Percentiles rank a stretch among this genome's conserved stretches.
Evolutionary conservation across 495 filamentous ascomycete species (phyloP).

Genomic region (Lasiosphaeriaceae sp.): DNA sequence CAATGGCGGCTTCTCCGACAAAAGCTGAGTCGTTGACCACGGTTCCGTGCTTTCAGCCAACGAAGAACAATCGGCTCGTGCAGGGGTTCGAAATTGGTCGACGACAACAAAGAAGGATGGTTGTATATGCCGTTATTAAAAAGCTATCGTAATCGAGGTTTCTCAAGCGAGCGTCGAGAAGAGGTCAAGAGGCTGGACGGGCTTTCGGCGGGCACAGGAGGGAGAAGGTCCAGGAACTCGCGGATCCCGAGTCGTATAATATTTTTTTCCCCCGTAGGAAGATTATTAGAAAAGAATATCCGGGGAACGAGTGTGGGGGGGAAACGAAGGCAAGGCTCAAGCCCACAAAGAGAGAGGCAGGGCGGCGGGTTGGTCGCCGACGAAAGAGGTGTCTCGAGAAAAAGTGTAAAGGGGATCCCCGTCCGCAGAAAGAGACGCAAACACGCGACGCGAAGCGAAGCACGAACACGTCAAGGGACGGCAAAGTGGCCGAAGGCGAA

Average conservation of each 20-base stretch:
- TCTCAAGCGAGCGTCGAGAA: conserved; percentile 26
- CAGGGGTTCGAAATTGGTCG: conserved; percentile 15
- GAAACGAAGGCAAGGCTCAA: conserved; percentile 1
- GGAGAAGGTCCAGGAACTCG: not conserved
- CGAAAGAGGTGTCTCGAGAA: conserved; percentile 4
- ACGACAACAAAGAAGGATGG: conserved; percentile 20
- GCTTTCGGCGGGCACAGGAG: not conserved
- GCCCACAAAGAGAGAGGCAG: not conserved
- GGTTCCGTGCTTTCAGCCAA: not conserved
- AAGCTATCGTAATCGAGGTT: conserved; percentile 18
- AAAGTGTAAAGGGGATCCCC: not conserved
- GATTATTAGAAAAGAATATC: conserved; percentile 8
- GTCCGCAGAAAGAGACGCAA: not conserved
- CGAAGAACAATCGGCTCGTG: conserved; percentile 17
- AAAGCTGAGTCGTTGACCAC: not conserved
- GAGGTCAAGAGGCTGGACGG: conserved; percentile 11
- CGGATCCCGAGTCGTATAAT: too few relatives aligned
- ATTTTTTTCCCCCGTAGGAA: not conserved
- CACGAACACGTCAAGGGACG: not conserved
- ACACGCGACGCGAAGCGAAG: not conserved
- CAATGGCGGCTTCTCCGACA: conserved; percentile 7
- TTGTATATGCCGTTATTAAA: conserved; percentile 22
- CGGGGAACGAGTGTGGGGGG: conserved; percentile 4
- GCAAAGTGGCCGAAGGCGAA: not conserved
- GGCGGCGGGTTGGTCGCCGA: not conserved